Evolutionary conservation across 2,329 filamentous ascomycete species (phyloP).

Genomic region (Thelonectria discophora): DNA sequence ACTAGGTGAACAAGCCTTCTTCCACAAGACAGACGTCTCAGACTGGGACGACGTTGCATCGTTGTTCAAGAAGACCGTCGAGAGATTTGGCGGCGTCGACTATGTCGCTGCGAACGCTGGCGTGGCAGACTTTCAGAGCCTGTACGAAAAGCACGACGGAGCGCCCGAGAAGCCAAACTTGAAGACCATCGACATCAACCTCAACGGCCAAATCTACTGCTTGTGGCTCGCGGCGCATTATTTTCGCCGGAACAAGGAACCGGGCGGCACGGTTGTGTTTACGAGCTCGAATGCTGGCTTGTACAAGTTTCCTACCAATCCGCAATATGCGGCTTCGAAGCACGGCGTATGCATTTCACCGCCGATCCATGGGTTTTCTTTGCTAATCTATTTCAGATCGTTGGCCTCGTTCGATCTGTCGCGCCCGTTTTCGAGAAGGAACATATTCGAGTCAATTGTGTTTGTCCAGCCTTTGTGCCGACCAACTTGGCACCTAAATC

Average conservation of each 20-base stretch:
- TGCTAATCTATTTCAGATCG: constrained; percentile 2
- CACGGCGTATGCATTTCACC: not conserved
- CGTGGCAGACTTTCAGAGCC: constrained; percentile 12
- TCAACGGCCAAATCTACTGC: constrained; percentile 9
- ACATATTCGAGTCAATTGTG: constrained; percentile 14
- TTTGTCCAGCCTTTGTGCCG: constrained; percentile 15
- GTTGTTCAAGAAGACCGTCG: constrained; percentile 15
- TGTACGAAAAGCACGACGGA: constrained; percentile 14
- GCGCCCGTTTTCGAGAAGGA: constrained; percentile 14
- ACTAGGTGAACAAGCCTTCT: constrained; percentile 10
- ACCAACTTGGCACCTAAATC: constrained; percentile 6
- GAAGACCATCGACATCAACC: constrained; percentile 16
- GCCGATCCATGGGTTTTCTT: not conserved
- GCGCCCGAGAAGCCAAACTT: constrained; percentile 7
- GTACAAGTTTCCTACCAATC: constrained; percentile 12
- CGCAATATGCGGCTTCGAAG: constrained; percentile 11
- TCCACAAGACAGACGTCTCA: constrained; percentile 19
- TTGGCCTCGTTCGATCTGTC: constrained; percentile 10
- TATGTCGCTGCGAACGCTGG: constrained; percentile 12
- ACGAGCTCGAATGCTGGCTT: constrained; percentile 12
- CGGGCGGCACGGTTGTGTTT: constrained; percentile 13
- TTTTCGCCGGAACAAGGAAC: constrained; percentile 8
- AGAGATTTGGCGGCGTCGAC: constrained; percentile 6
- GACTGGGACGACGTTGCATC: constrained; percentile 8
- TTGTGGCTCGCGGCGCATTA: constrained; percentile 13